Percentiles rank a stretch among this genome's conserved stretches.
phyloP scores from a whole-genome alignment of 2,329 filamentous ascomycete species.

The Nemania sp. region DNA sequence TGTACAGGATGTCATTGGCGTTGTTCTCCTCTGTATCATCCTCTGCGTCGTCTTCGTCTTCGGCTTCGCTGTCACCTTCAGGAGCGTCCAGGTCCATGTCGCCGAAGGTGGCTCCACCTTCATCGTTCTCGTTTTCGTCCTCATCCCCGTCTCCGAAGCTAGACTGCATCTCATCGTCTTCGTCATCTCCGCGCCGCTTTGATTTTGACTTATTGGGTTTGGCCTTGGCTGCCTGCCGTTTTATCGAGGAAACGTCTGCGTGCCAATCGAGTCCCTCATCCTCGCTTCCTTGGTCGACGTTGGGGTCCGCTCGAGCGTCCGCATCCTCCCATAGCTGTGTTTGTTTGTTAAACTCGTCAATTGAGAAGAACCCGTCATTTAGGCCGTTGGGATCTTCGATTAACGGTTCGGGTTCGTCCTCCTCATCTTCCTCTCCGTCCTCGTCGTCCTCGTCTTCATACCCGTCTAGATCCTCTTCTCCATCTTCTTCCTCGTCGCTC shows the following conservation, averaged over 20 bases:
- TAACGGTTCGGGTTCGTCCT: conserved; percentile 58
- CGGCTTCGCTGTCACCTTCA: conserved; percentile 70
- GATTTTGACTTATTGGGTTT: conserved; percentile 37
- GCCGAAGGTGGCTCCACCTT: conserved; percentile 81
- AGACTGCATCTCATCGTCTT: conserved; percentile 45
- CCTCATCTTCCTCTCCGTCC: conserved; percentile 41
- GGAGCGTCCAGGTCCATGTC: conserved; percentile 75
- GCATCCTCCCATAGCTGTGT: conserved; percentile 87
- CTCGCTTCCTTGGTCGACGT: conserved; percentile 75
- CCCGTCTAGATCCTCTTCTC: conserved; percentile 40
- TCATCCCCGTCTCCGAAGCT: conserved; percentile 62
- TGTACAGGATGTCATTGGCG: conserved; percentile 87
- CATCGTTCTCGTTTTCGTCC: conserved; percentile 71
- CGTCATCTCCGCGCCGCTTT: conserved; percentile 45
- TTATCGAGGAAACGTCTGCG: conserved; percentile 67
- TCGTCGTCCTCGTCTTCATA: conserved; percentile 52
- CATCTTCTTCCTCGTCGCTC: conserved; percentile 41
- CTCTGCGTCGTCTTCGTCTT: conserved; percentile 65
- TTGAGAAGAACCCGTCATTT: conserved; percentile 97
- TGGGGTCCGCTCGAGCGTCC: conserved; percentile 76
- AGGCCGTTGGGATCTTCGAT: conserved; percentile 79
- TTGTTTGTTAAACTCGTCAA: conserved; percentile 95
- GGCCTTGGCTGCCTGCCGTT: conserved; percentile 33
- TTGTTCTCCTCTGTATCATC: conserved; percentile 65
- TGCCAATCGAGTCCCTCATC: conserved; percentile 91